Evolutionary conservation across 805 yeast genomes (phyloP), one percentile per base, ranked within the genome.

Genomic region (Saccharomyces jurei): DNA sequence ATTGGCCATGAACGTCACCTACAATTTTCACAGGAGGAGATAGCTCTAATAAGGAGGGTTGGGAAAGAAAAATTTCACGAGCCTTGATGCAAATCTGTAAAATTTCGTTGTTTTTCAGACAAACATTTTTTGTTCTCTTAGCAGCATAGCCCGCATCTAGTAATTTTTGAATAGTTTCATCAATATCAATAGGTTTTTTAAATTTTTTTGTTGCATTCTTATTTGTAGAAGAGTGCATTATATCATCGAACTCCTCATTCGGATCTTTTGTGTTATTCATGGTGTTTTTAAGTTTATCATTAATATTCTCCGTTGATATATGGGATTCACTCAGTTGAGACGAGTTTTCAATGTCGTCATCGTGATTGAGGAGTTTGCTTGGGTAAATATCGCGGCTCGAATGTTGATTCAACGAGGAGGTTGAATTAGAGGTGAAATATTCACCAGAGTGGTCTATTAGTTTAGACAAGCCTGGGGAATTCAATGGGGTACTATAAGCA

Each of bases 1-100:
- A 94, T 71, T 94, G 99, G 30, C 99, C 99, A 71, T 94, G 99
- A 30, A 94, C 96, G 69, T 94, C 99, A 47, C 94, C 94, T 6
- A 87, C 92, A 55, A 87, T 81, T 67, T 87, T 87, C 3, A 87
- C 92, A 0, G 94, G 91, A 0, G 94, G 71, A 25, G 88, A 81
- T 57, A 92, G 76, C 69, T 94, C 98, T 55, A 92, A 75, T 52
- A 92, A 73, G 4, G 97, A 80, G 5, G 99, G 99, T 69, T 94
- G 98, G 53, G 87, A 81, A 54, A 94, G 73, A 63, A 94, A 89
- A 14, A 92, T 84, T 65, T 94, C 97, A 57, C 97, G 78, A 3
- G 97, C 96, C 44, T 83, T 81, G 44, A 87, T 79, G 73, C 99
- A 94, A 48, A 94, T 84, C 60, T 82, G 78, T 27, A 90, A 87